Evolutionary conservation across 148 eudicot species (phyloP).

Genomic region (Polygonum maritimum): DNA sequence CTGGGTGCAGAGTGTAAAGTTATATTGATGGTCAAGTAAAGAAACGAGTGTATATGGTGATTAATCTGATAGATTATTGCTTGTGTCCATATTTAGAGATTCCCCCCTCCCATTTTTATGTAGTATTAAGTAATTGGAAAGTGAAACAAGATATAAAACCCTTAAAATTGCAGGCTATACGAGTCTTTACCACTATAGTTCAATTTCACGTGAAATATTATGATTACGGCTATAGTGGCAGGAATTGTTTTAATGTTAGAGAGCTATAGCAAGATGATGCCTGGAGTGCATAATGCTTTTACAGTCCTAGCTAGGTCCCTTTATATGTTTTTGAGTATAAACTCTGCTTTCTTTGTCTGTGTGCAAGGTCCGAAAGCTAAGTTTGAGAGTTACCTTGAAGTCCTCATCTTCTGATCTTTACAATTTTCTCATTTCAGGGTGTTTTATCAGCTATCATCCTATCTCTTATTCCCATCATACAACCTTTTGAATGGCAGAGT

Average conservation of each 20-base stretch:
- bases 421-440: conserved; percentile 48
- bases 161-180: neutral
- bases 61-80: neutral
- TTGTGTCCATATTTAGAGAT: neutral
- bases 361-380: conserved; percentile 1
- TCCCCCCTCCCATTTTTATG: neutral
- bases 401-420: conserved; percentile 6
- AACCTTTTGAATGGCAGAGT: conserved; percentile 98
- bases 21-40: neutral
- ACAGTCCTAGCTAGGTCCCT: neutral
- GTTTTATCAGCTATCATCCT: conserved; percentile 70
- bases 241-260: neutral
- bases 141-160: neutral
- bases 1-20: neutral
- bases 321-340: neutral
- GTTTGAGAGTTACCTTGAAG: neutral
- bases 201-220: neutral
- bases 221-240: neutral
- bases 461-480: conserved; percentile 72
- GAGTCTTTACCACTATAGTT: neutral
- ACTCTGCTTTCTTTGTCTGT: neutral
- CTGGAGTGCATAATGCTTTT: neutral
- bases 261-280: neutral
- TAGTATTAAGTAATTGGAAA: neutral
- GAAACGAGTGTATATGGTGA: neutral